Evolutionary conservation across 2,329 filamentous ascomycete genomes (phyloP).

Genomic region (Aureobasidium mangrovei): DNA sequence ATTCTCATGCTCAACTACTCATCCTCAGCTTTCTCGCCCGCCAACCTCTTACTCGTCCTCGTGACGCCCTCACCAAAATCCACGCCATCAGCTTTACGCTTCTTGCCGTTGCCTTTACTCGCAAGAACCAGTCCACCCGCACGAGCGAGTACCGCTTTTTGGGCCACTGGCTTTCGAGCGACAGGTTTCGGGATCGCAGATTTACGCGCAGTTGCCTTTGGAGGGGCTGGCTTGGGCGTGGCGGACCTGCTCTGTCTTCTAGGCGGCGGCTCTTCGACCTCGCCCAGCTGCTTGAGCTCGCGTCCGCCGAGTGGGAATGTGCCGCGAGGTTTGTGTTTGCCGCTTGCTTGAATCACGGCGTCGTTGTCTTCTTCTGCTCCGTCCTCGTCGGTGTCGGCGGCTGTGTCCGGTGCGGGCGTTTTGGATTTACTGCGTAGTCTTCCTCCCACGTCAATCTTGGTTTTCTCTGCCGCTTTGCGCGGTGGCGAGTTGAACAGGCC

Average conservation of each 20-base stretch:
- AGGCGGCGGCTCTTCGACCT: no score
- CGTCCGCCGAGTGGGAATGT: neutral
- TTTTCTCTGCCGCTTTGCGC: neutral
- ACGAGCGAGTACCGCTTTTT: no score
- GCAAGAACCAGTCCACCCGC: no score
- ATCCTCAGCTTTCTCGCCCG: neutral
- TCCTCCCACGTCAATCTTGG: neutral
- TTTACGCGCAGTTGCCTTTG: neutral
- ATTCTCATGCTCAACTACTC: neutral
- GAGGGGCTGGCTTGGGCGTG: no score
- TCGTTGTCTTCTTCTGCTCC: neutral
- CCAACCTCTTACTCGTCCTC: neutral
- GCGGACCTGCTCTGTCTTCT: no score
- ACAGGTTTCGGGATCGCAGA: neutral
- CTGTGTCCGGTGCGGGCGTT: neutral
- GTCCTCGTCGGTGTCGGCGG: neutral
- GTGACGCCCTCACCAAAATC: neutral
- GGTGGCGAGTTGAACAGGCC: neutral
- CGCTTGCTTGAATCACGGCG: neutral
- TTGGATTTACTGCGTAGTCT: neutral
- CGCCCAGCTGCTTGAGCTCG: neutral
- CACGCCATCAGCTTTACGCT: neutral
- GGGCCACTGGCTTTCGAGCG: no score
- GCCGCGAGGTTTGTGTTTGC: neutral
- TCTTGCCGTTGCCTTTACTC: neutral